Evolutionary conservation across 1,284 basidiomycete species (phyloP), one percentile per base, ranked within the genome.

Genomic region (Ustilago sp.): DNA sequence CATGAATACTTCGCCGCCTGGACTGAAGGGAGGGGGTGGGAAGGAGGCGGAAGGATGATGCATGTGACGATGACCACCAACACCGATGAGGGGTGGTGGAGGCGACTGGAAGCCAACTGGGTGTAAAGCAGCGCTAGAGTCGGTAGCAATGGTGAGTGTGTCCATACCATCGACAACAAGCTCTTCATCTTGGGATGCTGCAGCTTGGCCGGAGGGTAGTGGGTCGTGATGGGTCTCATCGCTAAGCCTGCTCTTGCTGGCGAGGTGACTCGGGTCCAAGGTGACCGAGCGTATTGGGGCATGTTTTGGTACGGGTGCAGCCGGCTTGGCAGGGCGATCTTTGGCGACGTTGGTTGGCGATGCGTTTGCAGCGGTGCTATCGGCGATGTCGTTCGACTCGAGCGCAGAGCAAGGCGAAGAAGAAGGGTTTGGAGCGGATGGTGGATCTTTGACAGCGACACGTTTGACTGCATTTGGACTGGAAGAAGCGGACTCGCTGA

Each of bases 241-340:
- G 38, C 62, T 65, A 3, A 43, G 57, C n/a, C 62, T 53, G 19
- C 65, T 53, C 19, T 63, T 74, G 36, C 50, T 32, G 28, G 62
- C 68, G 13, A 76, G 56, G 3, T 76, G 74, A 7, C 62, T 71
- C 4, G 74, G 68, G 17, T 76, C 74, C 6, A 76, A 35, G 11
- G 74, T 76, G 12, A 65, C 51, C 4, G 74, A 76, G 41, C 74
- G 74, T 36, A 76, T 68, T 9, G 74, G 74, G 2, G 68, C 74
- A 15, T 66, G 71, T 52, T 74, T 74, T 50, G 65, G 66, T 11
- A 65, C 63, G 31, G 71, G 62, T 8, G 71, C 63, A 9, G 65
- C 63, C 28, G 71, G 13, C 34, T 64, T 59, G 6, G 34, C 8
- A 8, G 48, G 8, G n/a, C 48, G 31, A 50, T 50, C 58, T 50